A percentile compares a stretch with the other conserved stretches of the same genome.
These are phyloP conservation scores for Escallonia rubra DNA, from an alignment of 129 eudicot species.

Conservation along the genomic window DNA sequence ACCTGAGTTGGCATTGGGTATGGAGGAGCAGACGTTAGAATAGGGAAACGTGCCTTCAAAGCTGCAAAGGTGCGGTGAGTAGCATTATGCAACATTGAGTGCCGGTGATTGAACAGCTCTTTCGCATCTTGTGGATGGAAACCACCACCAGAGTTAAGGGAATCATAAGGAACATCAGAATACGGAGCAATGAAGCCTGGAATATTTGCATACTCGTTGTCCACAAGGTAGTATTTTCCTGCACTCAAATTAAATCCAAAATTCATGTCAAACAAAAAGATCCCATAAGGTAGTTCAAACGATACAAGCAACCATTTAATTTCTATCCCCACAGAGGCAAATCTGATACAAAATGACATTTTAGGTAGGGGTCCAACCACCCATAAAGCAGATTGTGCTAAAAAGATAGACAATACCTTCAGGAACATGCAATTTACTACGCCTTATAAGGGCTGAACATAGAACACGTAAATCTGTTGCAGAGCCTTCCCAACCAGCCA, in stretches of 20 bases:
- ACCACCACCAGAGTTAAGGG: constrained; percentile 21
- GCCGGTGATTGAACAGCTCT: constrained; percentile 50
- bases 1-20: constrained; percentile 60
- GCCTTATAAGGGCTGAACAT: constrained; percentile 57
- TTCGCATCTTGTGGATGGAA: constrained; percentile 46
- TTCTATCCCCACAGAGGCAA: too few relatives aligned
- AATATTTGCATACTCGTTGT: constrained; percentile 43
- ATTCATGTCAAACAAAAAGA: neutral
- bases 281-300: too few relatives aligned
- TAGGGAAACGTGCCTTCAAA: constrained; percentile 53
- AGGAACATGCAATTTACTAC: constrained; percentile 51
- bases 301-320: too few relatives aligned
- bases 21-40: constrained; percentile 53
- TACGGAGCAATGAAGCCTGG: constrained; percentile 57
- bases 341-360: neutral
- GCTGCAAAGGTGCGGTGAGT: constrained; percentile 47
- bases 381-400: neutral
- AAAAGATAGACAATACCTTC: constrained; percentile 25
- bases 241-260: neutral
- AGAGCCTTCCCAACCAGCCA: constrained; percentile 74
- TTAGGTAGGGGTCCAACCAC: neutral
- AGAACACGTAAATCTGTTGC: constrained; percentile 47
- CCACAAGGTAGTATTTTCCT: constrained; percentile 57
- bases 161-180: constrained; percentile 26
- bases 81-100: constrained; percentile 32